phyloP scores from a whole-genome alignment of 768 basidiomycete genomes.

The Rhizopogon roseolus region DNA sequence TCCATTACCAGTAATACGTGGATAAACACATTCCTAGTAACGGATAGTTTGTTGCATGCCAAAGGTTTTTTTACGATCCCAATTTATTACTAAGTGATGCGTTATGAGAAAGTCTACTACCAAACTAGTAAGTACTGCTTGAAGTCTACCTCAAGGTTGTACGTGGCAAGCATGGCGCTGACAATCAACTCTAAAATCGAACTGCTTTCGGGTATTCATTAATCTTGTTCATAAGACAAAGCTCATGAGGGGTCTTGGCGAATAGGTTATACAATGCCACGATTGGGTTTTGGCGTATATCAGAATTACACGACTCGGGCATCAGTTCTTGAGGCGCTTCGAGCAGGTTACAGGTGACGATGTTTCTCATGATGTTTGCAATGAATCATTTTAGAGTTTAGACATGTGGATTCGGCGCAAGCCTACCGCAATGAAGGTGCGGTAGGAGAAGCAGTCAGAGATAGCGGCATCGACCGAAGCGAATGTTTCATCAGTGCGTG shows the following conservation, averaged over 20 bases:
- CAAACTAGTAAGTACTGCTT: not conserved
- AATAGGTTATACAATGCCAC: slow-evolving; percentile 52
- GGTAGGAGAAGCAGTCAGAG: slow-evolving; percentile 55
- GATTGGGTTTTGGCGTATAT: slow-evolving; percentile 69
- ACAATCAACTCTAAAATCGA: slow-evolving; percentile 27
- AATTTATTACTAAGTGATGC: no score
- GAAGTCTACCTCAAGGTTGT: not conserved
- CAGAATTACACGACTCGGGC: slow-evolving; percentile 53
- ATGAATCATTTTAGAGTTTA: slow-evolving; percentile 16
- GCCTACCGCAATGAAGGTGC: slow-evolving; percentile 60
- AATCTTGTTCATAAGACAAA: slow-evolving; percentile 3
- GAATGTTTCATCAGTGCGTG: slow-evolving; percentile 68
- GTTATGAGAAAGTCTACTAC: no score
- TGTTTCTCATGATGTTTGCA: not conserved
- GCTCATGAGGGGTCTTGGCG: slow-evolving; percentile 9
- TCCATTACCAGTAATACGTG: no score
- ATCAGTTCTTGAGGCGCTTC: slow-evolving; percentile 58
- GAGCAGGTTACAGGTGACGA: slow-evolving; percentile 57
- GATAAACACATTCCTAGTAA: no score
- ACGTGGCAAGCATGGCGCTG: slow-evolving; percentile 15
- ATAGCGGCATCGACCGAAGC: slow-evolving; percentile 49
- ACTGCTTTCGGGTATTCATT: slow-evolving; percentile 30
- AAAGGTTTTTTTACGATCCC: no score
- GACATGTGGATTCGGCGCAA: slow-evolving; percentile 74
- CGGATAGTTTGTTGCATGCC: no score